Base-by-base conservation (phyloP, 495 filamentous ascomycete genomes). In the Neurospora sp. region DNA sequence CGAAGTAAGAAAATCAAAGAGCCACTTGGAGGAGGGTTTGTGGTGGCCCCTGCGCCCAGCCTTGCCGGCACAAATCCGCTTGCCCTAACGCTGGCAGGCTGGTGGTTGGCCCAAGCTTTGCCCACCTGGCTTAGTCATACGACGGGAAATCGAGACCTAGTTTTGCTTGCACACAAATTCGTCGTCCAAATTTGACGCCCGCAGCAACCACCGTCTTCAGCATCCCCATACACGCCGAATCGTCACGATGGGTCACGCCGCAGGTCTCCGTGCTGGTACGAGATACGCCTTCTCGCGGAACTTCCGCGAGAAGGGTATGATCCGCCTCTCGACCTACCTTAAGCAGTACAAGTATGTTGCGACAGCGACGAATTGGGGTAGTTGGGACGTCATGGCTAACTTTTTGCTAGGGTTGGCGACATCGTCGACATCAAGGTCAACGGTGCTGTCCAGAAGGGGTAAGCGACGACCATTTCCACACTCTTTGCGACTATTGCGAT, bases 341-440 rank as follows among this genome's bases (percentile, higher is more conserved):
- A 91, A 90, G 84, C 89, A 91, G 82, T 98, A 96, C 90, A 92
- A 90, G 91, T 94, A 89, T 75, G 82, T 78, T 74, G 61, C 70
- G 70, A 38, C 46, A 66, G 53, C 27, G 53, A 66, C 14, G 27
- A 37, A 41, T 12, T 48, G 27, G 37, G 69, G 18, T 31, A 38
- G 41, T 69, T 68, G 20, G 1, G 66, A 16, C 59, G 44, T 39
- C 53, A 69, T 39, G 9, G 79, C 82, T 85, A 73, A 85, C 81
- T 76, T 71, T 70, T 48, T 70, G 42, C 68, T 66, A 97, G 93
- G 84, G 96, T 99, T 82, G 96, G 94, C 82, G 94, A 98, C 78
- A 97, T 98, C 79, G 94, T 98, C 79, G 94, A 98, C 81, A 91
- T 98, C 83, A 94, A 94, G 86, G 92, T 91, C 79, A 97, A 98